phyloP scores from a whole-genome alignment of 805 yeast species.

The Myxozyma kluyveri region DNA sequence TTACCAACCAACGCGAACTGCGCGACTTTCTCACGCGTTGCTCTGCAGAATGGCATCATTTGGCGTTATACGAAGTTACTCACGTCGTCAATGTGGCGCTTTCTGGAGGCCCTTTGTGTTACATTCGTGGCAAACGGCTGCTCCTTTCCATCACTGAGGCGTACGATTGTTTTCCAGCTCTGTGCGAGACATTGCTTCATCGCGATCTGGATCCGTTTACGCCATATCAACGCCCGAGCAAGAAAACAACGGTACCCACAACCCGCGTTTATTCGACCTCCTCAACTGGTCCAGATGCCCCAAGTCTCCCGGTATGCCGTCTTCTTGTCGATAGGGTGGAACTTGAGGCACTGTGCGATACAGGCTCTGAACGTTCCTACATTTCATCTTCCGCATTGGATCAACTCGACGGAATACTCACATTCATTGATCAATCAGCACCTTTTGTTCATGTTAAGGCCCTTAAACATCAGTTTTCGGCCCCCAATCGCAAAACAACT shows the following conservation, averaged over 20 bases:
- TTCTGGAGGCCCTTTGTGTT: not conserved
- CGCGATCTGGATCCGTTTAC: not conserved
- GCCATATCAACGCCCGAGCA: not conserved
- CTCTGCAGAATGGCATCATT: not conserved
- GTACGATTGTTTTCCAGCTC: not conserved
- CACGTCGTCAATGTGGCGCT: not conserved
- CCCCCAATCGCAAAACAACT: not conserved
- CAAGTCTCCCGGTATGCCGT: not conserved
- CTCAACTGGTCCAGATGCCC: not conserved
- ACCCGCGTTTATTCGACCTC: not conserved
- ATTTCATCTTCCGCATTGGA: not conserved
- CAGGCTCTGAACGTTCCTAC: not conserved
- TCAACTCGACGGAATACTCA: not conserved
- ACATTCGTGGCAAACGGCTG: not conserved
- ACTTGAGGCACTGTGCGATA: not conserved
- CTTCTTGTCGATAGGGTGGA: not conserved
- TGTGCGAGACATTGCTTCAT: not conserved
- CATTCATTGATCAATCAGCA: not conserved
- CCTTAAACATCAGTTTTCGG: not conserved
- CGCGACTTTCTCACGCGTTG: not conserved
- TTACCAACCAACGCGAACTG: not conserved
- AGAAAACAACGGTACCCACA: too few species aligned
- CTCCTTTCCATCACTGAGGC: not conserved
- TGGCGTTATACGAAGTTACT: not conserved
- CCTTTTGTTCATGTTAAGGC: not conserved